Evolutionary conservation across 1,284 basidiomycete species (phyloP), one percentile per base, ranked within the genome.

Genomic region (Ceratobasidium sp.): DNA sequence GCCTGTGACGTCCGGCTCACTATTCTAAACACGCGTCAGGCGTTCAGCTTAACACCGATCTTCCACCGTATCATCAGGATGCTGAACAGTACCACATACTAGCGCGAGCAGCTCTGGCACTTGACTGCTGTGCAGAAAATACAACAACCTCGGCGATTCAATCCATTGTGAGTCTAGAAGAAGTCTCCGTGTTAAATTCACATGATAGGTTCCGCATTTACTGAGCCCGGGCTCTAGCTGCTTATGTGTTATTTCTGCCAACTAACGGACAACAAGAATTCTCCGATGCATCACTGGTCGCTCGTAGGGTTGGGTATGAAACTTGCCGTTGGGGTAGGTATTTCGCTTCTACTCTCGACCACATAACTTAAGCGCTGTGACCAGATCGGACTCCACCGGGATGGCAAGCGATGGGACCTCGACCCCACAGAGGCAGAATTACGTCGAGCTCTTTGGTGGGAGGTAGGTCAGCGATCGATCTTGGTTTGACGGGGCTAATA

Each of bases 61-160:
- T 84, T 66, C 85, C 86, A 29, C 82, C 87, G 71, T 87, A 89
- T 48, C 84, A 85, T 51, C 82, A 83, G 1, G 84, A 87, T 36
- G 89, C 87, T 1, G 90, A 91, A 77, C 86, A 88, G 65, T 90
- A 87, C 76, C 87, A 91, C 74, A 88, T 89, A 75, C 84, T 92
- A 33, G 84, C 89, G 0, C 83, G 87, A 8, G 89, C 88, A 8
- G 89, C 90, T 1, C 79, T 92, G 29, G 86, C 87, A 71, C 82
- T 91, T 47, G 88, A 89, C 60, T 85, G 90, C 1, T 85, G 91
- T 29, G 82, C 91, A 64, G 90, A 91, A 81, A 89, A 90, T 75
- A 89, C 91, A 8, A 88, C 88, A 9, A 82, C 90, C 56, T 88
- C 88, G 67, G 90, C 90, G 47, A 87, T 92, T 63, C 89, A 91